Conservation (phyloP, 177 flowering plant species). For the Vitis hybrid region DNA sequence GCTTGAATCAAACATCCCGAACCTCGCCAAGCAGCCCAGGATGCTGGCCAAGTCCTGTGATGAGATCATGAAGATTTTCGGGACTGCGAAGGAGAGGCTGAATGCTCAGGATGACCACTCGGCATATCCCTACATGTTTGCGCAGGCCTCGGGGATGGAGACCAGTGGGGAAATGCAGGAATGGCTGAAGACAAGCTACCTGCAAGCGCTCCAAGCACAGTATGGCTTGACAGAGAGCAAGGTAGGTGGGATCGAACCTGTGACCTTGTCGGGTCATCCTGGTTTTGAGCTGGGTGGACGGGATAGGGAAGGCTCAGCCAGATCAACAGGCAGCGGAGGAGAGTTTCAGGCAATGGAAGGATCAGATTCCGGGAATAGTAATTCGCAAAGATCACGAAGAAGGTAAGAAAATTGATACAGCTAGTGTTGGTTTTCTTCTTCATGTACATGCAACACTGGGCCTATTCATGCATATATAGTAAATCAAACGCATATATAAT, state of each 20-base stretch:
- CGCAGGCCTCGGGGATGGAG: conserved; percentile 1
- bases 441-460: too few species aligned
- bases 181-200: conserved; percentile 22
- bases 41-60: conserved; percentile 31
- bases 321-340: conserved; percentile 3
- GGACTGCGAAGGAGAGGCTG: conserved; percentile 24
- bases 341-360: conserved; percentile 15
- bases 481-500: too few species aligned
- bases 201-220: neutral
- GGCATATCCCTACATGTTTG: too few species aligned
- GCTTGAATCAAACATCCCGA: conserved; percentile 39
- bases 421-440: neutral
- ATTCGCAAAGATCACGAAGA: conserved; percentile 26
- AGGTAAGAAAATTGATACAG: conserved; percentile 14
- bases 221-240: neutral
- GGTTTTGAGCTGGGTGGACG: conserved; percentile 5
- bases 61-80: conserved; percentile 26
- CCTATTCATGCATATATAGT: too few species aligned
- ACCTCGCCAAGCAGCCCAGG: conserved; percentile 31
- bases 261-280: too few species aligned
- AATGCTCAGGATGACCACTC: neutral
- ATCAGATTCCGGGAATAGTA: conserved; percentile 14
- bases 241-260: too few species aligned
- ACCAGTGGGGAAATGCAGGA: conserved; percentile 14
- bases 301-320: neutral